Percentiles rank a stretch among this genome's conserved stretches.
Evolutionary conservation across 805 yeast species (phyloP).

Genomic region (Teunomyces gatunensis): DNA sequence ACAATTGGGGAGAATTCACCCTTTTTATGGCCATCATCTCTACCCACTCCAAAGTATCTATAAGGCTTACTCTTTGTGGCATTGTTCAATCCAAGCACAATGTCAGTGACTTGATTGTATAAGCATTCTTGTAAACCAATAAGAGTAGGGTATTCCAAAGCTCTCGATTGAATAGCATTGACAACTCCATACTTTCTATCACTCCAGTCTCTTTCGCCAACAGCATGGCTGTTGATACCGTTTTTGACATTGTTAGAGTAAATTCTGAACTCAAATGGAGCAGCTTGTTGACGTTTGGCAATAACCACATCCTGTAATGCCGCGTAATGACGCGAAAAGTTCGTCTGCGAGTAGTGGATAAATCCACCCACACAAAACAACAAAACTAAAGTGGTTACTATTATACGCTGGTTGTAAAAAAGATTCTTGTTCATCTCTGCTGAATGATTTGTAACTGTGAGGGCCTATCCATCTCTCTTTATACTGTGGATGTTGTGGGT

Average conservation of each 20-base stretch:
- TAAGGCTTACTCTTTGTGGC: slow-evolving; percentile 20
- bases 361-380: not conserved
- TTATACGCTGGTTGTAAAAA: not conserved
- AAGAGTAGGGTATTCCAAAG: slow-evolving; percentile 10
- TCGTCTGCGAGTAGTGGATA: not conserved
- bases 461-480: not conserved
- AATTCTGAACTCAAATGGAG: slow-evolving; percentile 11
- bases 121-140: slow-evolving; percentile 46
- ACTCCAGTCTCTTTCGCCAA: slow-evolving; percentile 13
- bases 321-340: not conserved
- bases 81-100: slow-evolving; percentile 33
- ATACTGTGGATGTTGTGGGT: not conserved
- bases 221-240: slow-evolving; percentile 4
- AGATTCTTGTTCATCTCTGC: not conserved
- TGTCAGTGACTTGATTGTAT: slow-evolving; percentile 39
- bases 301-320: not conserved
- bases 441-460: not conserved
- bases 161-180: slow-evolving; percentile 8
- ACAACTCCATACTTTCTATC: slow-evolving; percentile 13
- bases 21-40: slow-evolving; percentile 48
- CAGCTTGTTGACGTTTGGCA: not conserved
- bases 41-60: slow-evolving; percentile 45
- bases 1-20: slow-evolving; percentile 55
- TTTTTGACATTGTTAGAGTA: slow-evolving; percentile 11
- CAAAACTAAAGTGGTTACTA: not conserved